Percentiles rank a stretch among this genome's conserved stretches.
phyloP scores from a whole-genome alignment of 176 grass and related monocot species.

The Phyllostachys edulis region DNA sequence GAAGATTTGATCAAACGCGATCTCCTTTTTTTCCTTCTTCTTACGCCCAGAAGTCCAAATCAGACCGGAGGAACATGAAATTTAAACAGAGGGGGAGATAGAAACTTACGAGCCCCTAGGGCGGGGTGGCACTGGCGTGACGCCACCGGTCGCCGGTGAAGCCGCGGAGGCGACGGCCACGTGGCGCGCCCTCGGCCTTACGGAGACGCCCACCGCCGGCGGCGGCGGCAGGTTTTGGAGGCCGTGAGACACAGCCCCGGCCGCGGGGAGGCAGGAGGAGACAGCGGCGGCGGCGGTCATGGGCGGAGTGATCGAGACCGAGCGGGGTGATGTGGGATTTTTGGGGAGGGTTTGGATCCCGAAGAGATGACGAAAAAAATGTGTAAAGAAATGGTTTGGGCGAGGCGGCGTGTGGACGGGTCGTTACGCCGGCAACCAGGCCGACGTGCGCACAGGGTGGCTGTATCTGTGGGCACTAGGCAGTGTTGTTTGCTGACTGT shows the following conservation, averaged over 20 bases:
- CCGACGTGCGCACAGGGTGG: no score
- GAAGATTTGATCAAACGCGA: no score
- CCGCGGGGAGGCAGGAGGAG: no score
- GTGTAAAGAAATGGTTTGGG: no score
- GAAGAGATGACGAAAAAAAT: no score
- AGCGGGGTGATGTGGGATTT: neutral
- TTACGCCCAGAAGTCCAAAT: neutral
- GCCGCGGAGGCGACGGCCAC: neutral
- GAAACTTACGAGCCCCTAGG: constrained; percentile 24
- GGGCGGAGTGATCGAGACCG: neutral
- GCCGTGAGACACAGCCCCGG: no score
- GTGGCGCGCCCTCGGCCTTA: neutral
- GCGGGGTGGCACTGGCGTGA: constrained; percentile 2
- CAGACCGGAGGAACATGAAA: neutral
- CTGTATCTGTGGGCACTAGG: no score
- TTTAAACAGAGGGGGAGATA: neutral
- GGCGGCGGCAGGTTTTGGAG: no score
- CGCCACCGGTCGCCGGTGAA: constrained; percentile 17
- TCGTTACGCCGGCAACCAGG: no score
- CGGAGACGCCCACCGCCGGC: neutral
- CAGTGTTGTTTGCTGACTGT: no score
- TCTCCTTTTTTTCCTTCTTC: neutral
- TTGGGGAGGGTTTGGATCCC: neutral
- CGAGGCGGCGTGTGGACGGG: no score
- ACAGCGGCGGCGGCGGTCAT: neutral